Evolutionary conservation across 2,329 filamentous ascomycete species (phyloP).

Genomic region (Lecanicillium sp.): DNA sequence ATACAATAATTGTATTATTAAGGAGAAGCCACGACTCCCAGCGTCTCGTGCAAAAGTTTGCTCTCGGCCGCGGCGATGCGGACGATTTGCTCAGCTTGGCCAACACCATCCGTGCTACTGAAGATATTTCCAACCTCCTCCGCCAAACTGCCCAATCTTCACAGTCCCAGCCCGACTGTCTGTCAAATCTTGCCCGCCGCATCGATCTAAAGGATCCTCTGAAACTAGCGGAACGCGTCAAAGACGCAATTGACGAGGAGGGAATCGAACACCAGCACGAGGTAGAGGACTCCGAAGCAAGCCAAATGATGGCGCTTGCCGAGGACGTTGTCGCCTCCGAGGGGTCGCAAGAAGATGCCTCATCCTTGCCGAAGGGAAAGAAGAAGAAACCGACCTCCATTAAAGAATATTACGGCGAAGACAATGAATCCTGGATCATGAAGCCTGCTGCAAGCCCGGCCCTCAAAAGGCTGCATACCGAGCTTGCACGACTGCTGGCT

Average conservation of each 20-base stretch:
- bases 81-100: slow-evolving; percentile 83
- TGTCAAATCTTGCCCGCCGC: slow-evolving; percentile 40
- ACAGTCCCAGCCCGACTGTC: slow-evolving; percentile 20
- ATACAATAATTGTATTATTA: slow-evolving; percentile 60
- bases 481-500: slow-evolving; percentile 50
- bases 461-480: slow-evolving; percentile 58
- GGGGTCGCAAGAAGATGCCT: slow-evolving; percentile 48
- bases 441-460: slow-evolving; percentile 57
- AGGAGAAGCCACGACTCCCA: slow-evolving; percentile 76
- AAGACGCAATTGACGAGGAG: slow-evolving; percentile 82
- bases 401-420: slow-evolving; percentile 50
- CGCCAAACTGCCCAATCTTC: slow-evolving; percentile 11
- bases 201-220: slow-evolving; percentile 60
- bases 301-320: slow-evolving; percentile 63
- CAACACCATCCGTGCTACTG: slow-evolving; percentile 68
- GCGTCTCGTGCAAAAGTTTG: slow-evolving; percentile 87
- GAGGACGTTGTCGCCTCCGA: slow-evolving; percentile 62
- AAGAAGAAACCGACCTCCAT: slow-evolving; percentile 38
- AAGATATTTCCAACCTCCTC: slow-evolving; percentile 50
- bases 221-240: slow-evolving; percentile 62
- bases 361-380: slow-evolving; percentile 45
- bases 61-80: slow-evolving; percentile 80
- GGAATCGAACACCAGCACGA: slow-evolving; percentile 75
- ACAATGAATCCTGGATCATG: slow-evolving; percentile 57
- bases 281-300: slow-evolving; percentile 62